phyloP scores from a whole-genome alignment of 2,329 filamentous ascomycete species.

The Penicillium sp. region DNA sequence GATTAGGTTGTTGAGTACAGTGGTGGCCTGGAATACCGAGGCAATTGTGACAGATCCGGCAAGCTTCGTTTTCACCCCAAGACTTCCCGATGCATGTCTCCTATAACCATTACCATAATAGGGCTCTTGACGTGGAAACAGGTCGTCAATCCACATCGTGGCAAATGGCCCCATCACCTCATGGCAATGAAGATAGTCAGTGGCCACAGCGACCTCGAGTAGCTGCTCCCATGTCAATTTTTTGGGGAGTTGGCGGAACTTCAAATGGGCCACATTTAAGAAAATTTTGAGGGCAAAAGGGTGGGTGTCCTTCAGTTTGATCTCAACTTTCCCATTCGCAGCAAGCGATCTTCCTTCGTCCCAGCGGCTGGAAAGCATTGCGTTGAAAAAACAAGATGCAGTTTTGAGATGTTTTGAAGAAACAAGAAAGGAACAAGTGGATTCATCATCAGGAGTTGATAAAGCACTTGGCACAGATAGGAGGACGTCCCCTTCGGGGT shows the following conservation, averaged over 20 bases:
- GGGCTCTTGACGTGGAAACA: no score
- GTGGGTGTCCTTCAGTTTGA: background rate
- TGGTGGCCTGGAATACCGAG: background rate
- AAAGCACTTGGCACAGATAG: no score
- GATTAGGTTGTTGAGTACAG: no score
- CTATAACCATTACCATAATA: no score
- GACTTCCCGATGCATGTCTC: no score
- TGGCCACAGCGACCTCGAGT: background rate
- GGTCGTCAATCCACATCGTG: background rate
- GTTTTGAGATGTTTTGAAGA: constrained; percentile 1
- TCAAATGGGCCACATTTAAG: background rate
- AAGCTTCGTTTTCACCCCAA: no score
- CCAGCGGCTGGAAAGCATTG: background rate
- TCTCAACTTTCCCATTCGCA: background rate
- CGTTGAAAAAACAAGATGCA: background rate
- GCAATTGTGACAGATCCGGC: background rate
- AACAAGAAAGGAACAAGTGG: background rate
- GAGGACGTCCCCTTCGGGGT: no score
- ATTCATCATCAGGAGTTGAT: no score
- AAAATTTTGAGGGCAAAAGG: background rate
- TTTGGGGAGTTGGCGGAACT: background rate
- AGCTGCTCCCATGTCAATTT: background rate
- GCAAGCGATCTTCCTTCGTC: background rate
- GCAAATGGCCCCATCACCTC: background rate
- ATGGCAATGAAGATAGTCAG: background rate